A percentile compares a stretch with the other conserved stretches of the same genome.
Evolutionary conservation across 1,139 yeast species (phyloP).

Genomic region (Hansenula lynferdii): DNA sequence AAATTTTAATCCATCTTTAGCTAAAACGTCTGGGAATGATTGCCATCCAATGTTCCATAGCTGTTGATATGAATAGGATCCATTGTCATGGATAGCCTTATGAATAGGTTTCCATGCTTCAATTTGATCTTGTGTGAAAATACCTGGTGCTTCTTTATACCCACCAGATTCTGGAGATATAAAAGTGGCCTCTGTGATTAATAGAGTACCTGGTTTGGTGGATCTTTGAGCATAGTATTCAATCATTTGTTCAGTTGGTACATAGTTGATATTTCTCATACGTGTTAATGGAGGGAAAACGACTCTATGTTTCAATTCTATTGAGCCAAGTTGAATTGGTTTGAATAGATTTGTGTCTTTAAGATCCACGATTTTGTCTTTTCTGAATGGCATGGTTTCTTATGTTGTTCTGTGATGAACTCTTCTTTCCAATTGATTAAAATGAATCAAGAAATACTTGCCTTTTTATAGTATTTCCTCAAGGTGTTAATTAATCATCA

Average conservation of each 20-base stretch:
- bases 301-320: constrained; percentile 29
- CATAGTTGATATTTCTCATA: constrained; percentile 33
- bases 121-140: constrained; percentile 43
- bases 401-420: too few relatives aligned
- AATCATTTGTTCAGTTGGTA: constrained; percentile 39
- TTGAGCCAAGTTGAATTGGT: constrained; percentile 37
- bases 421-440: too few relatives aligned
- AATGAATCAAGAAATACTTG: too few relatives aligned
- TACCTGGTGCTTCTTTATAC: constrained; percentile 44
- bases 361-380: background rate
- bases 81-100: constrained; percentile 45
- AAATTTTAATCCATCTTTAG: constrained; percentile 18
- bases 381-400: too few relatives aligned
- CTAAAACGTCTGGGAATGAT: constrained; percentile 38
- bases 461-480: too few relatives aligned
- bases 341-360: constrained; percentile 32
- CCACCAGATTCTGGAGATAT: constrained; percentile 23
- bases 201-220: constrained; percentile 41
- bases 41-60: constrained; percentile 59
- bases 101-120: constrained; percentile 46
- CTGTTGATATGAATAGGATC: constrained; percentile 47
- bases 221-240: constrained; percentile 51
- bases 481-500: too few relatives aligned
- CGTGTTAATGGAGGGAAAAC: constrained; percentile 46
- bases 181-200: constrained; percentile 36